Evolutionary conservation across 2,329 filamentous ascomycete genomes (phyloP).

Genomic region (Trichoderma atrobrunneum): DNA sequence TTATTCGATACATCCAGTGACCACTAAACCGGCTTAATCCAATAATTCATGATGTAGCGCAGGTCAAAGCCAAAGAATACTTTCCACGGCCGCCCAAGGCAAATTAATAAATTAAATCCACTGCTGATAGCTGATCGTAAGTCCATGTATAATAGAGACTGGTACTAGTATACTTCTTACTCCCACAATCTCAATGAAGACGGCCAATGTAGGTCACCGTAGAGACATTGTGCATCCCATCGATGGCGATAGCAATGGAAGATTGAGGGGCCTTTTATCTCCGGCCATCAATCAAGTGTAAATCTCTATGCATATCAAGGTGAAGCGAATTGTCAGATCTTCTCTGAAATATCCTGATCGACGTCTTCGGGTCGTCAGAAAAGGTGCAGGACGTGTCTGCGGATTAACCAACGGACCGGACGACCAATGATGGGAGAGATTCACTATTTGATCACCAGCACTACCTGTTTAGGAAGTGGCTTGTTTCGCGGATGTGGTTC

Average conservation of each 20-base stretch:
- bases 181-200: background rate
- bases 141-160: no score
- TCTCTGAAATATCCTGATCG: background rate
- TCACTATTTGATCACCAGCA: background rate
- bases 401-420: background rate
- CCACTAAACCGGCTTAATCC: background rate
- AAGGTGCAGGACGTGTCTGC: background rate
- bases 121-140: no score
- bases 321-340: background rate
- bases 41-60: no score
- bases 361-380: background rate
- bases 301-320: background rate
- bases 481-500: background rate
- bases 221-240: background rate
- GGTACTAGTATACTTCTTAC: no score
- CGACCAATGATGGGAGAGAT: background rate
- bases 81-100: no score
- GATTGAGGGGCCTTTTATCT: background rate
- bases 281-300: background rate
- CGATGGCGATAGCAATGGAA: background rate
- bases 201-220: background rate
- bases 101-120: no score
- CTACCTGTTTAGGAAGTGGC: background rate
- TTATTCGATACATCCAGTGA: background rate
- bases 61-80: no score